Base-by-base conservation (phyloP, 2,329 filamentous ascomycete species). In the Aureobasidium sp. region DNA sequence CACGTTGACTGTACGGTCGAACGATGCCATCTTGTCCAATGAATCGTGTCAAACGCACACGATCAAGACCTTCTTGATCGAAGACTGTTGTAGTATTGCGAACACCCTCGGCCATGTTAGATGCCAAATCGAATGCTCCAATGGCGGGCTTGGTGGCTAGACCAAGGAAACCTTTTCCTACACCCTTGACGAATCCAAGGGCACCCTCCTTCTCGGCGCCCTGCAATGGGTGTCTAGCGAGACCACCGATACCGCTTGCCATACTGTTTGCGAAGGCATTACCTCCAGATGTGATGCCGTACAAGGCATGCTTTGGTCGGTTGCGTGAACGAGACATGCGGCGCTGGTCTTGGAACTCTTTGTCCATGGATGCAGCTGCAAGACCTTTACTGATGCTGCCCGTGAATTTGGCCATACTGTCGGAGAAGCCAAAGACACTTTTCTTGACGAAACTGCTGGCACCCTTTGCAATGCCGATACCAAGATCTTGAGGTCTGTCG, bases 21-120 rank as follows among this genome's bases (percentile, higher is more conserved):
- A 99, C 92, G 64, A 99, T 90, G 44, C 94, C 94, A 73, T 99
- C 93, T 45, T 87, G 85, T 17, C 91, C 90, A 64, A 99, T 91
- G 77, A 96, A 97, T 20, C 94, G 89, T 6, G 92, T 89, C 57
- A 96, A 83, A n/a, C 94, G 90, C 27, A 96, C 91, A 53, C 94
- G 91, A 69, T 99, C 95, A 7, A 99, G 86, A 58, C 95, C 94
- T 64, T 93, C 89, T 29, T 90, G 89, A 71, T 99, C 94, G 73
- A 99, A 99, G 22, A 99, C 94, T 0, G 94, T 99, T 0, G 95
- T 99, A 0, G 94, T 99, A 77, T 99, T 99, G 70, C 94, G 91
- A 61, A 99, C 96, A 58, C 94, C 94, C 77, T 99, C 94, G 29
- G 91, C 93, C 68, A 99, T 88, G 73, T 97, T 97, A 71, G 91